Evolutionary conservation across 345 rosid genomes (phyloP).

Genomic region (Mallotus nudiflorus): DNA sequence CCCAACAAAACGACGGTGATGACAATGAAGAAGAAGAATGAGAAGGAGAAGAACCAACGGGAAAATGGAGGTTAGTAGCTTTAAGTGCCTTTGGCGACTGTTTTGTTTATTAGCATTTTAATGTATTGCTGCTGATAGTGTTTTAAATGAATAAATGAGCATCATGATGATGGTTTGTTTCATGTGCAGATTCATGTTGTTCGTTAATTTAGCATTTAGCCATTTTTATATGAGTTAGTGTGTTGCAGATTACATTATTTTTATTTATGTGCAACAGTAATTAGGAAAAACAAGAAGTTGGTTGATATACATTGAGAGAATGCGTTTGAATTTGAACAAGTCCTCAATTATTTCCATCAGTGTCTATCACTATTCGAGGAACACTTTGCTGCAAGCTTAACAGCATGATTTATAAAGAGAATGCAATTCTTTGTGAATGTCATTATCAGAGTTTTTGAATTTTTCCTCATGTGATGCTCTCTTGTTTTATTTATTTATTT

Average conservation of each 20-base stretch:
- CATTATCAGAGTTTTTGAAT: background rate
- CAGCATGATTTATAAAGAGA: background rate
- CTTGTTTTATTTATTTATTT: no score
- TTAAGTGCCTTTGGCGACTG: no score
- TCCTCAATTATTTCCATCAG: slow-evolving; percentile 18
- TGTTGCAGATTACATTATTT: background rate
- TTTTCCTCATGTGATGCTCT: background rate
- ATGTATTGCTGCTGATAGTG: no score
- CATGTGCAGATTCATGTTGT: slow-evolving; percentile 11
- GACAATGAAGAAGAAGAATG: slow-evolving; percentile 9
- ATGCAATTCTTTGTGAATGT: background rate
- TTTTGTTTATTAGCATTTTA: no score
- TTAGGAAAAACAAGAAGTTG: slow-evolving; percentile 8
- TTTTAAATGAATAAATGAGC: no score
- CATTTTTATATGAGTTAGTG: background rate
- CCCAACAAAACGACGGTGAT: slow-evolving; percentile 27
- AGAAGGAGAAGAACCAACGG: slow-evolving; percentile 20
- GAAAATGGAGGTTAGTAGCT: slow-evolving; percentile 37
- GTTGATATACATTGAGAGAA: slow-evolving; percentile 28
- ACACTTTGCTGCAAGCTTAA: slow-evolving; percentile 21
- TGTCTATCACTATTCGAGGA: slow-evolving; percentile 30
- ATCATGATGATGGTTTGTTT: background rate
- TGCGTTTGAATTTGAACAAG: slow-evolving; percentile 38
- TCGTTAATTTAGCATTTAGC: slow-evolving; percentile 23
- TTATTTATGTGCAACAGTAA: slow-evolving; percentile 2